Evolutionary conservation across 371 early-diverging fungal genomes (phyloP), one percentile per base, ranked within the genome.

Genomic region (Nematocida homosporus): DNA sequence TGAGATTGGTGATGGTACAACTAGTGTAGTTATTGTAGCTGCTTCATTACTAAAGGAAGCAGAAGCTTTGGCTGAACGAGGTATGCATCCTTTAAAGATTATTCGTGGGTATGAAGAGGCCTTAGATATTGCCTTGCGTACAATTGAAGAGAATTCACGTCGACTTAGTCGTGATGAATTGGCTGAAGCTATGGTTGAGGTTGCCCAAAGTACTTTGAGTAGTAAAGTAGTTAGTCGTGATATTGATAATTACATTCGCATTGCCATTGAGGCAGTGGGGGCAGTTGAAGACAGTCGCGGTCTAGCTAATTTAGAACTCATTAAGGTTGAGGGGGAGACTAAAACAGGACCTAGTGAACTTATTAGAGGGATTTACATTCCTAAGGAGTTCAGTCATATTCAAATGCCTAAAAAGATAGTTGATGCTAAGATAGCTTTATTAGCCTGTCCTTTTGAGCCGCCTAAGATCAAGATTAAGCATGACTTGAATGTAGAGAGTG

Each of bases 381-480:
- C 96, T 86, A 99, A 99, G 87, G 96, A 96, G 82, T 92, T 98
- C 86, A 93, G 94, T 25, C 99, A 98, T 83, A 94, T 96, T 48
- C 97, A 98, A 85, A 99, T 98, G 99, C 90, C 90, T 52, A 93
- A 93, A 78, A 91, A 92, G 82, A 87, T 97, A 67, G 86, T 87
- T 63, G 90, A 97, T 83, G 96, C 93, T 82, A 91, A 90, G 85
- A 90, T 99, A 79, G 97, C 97, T 44, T 92, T 99, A 72, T 85
- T 99, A 41, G 95, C 95, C 40, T 98, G 98, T 86, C 94, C 99
- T 38, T 99, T 99, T 84, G 99, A 99, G 87, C 98, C 97, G 55
- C 98, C 98, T 77, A 95, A 96, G 88, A 93, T 98, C 81, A 98
- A 99, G 88, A 97, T 95, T 81, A 98, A 99, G 90, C 97, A 97